Evolutionary conservation across 495 filamentous ascomycete genomes (phyloP), one percentile per base, ranked within the genome.

Genomic region (Oidiodendron maius): DNA sequence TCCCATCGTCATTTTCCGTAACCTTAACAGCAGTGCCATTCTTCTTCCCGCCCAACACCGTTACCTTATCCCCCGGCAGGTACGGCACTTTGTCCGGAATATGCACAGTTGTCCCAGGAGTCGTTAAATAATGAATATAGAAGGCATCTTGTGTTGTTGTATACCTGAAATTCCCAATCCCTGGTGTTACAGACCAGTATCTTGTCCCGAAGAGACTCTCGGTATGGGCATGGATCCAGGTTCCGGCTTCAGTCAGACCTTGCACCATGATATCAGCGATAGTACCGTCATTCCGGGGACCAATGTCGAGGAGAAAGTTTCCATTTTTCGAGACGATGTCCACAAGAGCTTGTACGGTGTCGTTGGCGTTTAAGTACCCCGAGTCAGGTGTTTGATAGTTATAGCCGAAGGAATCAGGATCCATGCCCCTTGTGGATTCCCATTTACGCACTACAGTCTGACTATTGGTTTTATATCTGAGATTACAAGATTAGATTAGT

Each of bases 291-390:
- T 72, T 75, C 17, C 53, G 62, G 0, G 77, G 75, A 16, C 77
- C 77, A 35, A 80, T 59, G 41, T 80, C 77, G 0, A 80, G 63
- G 32, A 80, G 46, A 54, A 80, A 70, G 45, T 80, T 78, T 0
- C 76, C 76, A 46, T 78, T 78, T 58, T 80, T 78, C 37, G 66
- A 61, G 4, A 78, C 66, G 46, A 78, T 71, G 37, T 80, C 75
- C 10, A 78, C 61, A 0, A 80, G 62, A 5, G 56, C 61, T 17
- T 57, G 61, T 0, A 78, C 63, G 28, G 78, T 64, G 5, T 49
- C 58, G 21, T 50, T 63, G 8, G 75, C 74, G 39, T 72, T 77
- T 67, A 80, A 68, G 50, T 80, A 80, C 21, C 60, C 61, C 0
- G 49, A 53, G 1, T 52, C 25, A 0, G 74, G 67, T 3, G 75